Conservation (phyloP, 2,329 filamentous ascomycete genomes). For the Zymoseptoria brevis region DNA sequence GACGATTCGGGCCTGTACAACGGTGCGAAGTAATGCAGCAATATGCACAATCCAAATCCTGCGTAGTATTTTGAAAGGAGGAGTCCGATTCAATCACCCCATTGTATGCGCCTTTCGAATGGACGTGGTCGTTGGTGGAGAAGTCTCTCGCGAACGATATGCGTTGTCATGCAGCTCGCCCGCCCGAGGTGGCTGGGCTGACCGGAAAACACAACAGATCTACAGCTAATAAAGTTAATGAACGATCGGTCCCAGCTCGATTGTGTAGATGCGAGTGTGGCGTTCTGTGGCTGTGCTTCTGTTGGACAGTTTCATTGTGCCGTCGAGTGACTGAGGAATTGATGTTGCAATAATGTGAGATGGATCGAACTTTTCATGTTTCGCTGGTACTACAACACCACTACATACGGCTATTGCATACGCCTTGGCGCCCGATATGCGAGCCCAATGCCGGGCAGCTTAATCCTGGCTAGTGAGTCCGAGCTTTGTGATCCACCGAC, state of each 20-base stretch:
- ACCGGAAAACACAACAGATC: background rate
- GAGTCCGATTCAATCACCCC: background rate
- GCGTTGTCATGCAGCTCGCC: background rate
- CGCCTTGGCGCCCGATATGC: background rate
- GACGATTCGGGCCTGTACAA: background rate
- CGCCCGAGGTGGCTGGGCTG: background rate
- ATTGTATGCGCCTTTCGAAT: background rate
- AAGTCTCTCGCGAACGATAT: background rate
- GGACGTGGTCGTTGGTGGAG: background rate
- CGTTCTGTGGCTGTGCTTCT: background rate
- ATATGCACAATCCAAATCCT: background rate
- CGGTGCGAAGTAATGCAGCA: background rate
- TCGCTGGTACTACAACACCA: background rate
- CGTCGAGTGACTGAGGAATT: background rate
- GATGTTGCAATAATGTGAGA: background rate
- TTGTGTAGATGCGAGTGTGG: background rate
- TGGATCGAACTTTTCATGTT: background rate
- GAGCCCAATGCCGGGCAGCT: background rate
- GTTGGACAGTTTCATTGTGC: background rate
- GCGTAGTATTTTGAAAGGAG: background rate
- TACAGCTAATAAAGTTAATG: background rate
- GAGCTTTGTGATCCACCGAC: background rate
- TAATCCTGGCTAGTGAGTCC: background rate
- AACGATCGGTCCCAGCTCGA: background rate
- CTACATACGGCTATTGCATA: background rate